These are phyloP conservation scores for Botrytis galanthina DNA, from an alignment of 2,329 filamentous ascomycete species.

Conservation along the genomic window DNA sequence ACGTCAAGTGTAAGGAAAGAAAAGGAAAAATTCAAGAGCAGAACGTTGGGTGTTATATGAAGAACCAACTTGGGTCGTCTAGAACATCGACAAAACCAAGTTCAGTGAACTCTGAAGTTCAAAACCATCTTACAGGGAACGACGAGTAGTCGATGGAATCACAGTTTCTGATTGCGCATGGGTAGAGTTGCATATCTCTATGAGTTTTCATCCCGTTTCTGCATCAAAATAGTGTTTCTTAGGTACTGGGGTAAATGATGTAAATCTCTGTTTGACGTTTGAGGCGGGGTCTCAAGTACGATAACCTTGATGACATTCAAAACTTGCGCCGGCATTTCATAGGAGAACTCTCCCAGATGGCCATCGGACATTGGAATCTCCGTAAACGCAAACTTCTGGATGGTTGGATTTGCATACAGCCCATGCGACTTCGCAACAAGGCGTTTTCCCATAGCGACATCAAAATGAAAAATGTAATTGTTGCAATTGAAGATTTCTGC, in stretches of 20 bases:
- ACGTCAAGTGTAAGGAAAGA: slow-evolving; percentile 37
- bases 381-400: background rate
- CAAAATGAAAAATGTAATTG: background rate
- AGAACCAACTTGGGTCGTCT: slow-evolving; percentile 32
- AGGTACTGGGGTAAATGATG: slow-evolving; percentile 31
- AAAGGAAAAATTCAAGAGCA: slow-evolving; percentile 29
- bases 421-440: slow-evolving; percentile 5
- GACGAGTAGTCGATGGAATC: slow-evolving; percentile 31
- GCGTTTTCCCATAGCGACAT: background rate
- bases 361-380: background rate
- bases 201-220: slow-evolving; percentile 36
- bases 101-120: background rate
- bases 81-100: slow-evolving; percentile 25
- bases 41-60: slow-evolving; percentile 35
- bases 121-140: slow-evolving; percentile 19
- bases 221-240: slow-evolving; percentile 37
- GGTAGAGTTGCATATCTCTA: slow-evolving; percentile 36
- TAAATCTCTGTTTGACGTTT: slow-evolving; percentile 32
- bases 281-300: slow-evolving; percentile 27
- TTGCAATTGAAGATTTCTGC: slow-evolving; percentile 23
- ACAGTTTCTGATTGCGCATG: slow-evolving; percentile 41
- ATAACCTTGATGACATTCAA: slow-evolving; percentile 7
- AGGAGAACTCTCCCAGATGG: background rate
- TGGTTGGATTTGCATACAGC: background rate
- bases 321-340: background rate